Evolutionary conservation across 441 rosid species (phyloP), one percentile per base, ranked within the genome.

Genomic region (Brassica hybrid): DNA sequence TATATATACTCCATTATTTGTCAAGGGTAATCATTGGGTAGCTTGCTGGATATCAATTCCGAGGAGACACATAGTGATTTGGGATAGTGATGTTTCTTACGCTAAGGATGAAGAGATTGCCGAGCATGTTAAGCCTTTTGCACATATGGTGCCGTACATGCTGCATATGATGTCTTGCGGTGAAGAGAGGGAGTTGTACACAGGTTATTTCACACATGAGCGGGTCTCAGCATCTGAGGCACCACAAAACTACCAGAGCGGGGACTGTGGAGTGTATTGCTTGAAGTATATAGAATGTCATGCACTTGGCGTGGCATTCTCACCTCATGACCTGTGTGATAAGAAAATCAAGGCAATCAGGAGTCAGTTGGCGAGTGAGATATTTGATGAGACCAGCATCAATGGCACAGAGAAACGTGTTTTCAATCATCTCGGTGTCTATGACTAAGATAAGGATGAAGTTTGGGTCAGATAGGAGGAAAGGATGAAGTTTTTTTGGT

Each of bases 121-220:
- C 93, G 4, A n/a, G 16, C 7, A 2, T 6, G 56, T 50, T 7
- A 50, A 50, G 3, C 57, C 8, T 50, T 5, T 14, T 50, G 18
- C 57, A 1, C 57, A 50, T 7, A 50, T 50, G 57, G 1, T 50
- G 18, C 18, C 57, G 7, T 50, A 50, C 57, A 50, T 50, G 3
- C 57, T 50, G 2, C 57, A 50, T 14, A 50, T 50, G 57, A 1
- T 50, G 6, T n/a, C 9, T 50, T 2, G 8, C 18, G 57, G 57
- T 50, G 8, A 50, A 2, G 18, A 14, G 9, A 50, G 18, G 57
- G 8, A 50, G 57, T 50, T 50, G 57, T 50, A 50, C 57, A 50
- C 18, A 1, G 9, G n/a, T 50, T 18, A 50, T n/a, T 50, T 50
- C 8, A 50, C 57, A n/a, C 57, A 50, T 50, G 57, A 50, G 57